Evolutionary conservation across 2,329 filamentous ascomycete genomes (phyloP), one percentile per base, ranked within the genome.

Genomic region (Epichloe gansuensis): DNA sequence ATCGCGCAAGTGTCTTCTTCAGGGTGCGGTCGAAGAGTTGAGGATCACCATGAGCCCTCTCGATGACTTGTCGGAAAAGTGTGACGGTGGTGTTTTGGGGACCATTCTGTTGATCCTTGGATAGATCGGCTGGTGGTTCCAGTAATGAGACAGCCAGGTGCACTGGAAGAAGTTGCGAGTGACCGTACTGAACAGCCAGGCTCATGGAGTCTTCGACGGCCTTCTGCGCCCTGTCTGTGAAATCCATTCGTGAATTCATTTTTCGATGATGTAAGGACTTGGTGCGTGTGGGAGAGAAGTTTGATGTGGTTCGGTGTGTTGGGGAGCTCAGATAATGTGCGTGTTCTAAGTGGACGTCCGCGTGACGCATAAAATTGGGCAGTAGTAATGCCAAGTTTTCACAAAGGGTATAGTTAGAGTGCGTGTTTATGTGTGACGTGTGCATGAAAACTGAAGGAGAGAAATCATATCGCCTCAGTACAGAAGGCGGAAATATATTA

Each of bases 1-100:
- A 75, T 52, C 93, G 86, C 54, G 97, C 91, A 58, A 98, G 76
- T 21, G 77, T 78, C 77, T 94, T 96, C 78, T 97, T 97, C 62
- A 98, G 78, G 12, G 88, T 78, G 62, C 93, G 82, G 65, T 95
- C 89, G 62, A 97, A 85, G 43, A 86, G 75, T 69, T 97, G 91
- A 48, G 88, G 80, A 67, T 98, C 93, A 64, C 93, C 93, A 71
- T 94, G 88, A 48, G 93, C 91, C 63, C 88, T 83, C 71, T 98
- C 91, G 56, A 98, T 77, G 53, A 96, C 91, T 71, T 98, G 93
- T 59, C 88, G 83, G 75, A 97, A 94, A 51, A 98, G 81, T n/a
- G 91, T 88, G 59, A 81, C 71, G 34, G 77, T 73, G 38, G 81
- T 63, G 12, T 72, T 77, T 51, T 86, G 78, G 28, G 85, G 81